Evolutionary conservation across 495 filamentous ascomycete species (phyloP).

Genomic region (Lasiosphaeriaceae sp.): DNA sequence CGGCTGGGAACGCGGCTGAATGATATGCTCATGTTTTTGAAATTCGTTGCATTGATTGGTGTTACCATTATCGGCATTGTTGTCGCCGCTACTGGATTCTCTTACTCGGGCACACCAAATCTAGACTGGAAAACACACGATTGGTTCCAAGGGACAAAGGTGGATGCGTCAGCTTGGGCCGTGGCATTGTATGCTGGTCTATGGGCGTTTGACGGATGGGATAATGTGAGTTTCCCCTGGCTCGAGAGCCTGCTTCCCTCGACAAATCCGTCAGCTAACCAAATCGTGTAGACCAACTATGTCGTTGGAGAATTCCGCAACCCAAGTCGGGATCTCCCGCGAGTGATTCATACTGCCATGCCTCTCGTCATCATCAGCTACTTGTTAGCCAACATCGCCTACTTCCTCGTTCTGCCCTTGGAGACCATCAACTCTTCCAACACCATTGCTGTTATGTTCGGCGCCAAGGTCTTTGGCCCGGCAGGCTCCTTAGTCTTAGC

Average conservation of each 20-base stretch:
- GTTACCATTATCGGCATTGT: conserved; percentile 87
- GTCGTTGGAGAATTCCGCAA: conserved; percentile 95
- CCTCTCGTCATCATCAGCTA: conserved; percentile 89
- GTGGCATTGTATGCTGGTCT: conserved; percentile 92
- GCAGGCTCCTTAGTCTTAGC: conserved; percentile 80
- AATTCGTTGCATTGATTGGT: conserved; percentile 83
- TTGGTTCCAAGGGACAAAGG: conserved; percentile 86
- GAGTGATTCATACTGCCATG: conserved; percentile 96
- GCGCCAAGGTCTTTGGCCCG: conserved; percentile 81
- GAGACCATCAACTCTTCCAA: conserved; percentile 75
- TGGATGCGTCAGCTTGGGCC: conserved; percentile 77
- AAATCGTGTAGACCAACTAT: conserved; percentile 78
- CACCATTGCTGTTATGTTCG: conserved; percentile 93
- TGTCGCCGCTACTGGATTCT: conserved; percentile 81
- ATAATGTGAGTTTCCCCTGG: conserved; percentile 66
- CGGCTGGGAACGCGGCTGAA: conserved; percentile 78
- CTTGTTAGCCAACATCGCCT: conserved; percentile 83
- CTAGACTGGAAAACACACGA: conserved; percentile 79
- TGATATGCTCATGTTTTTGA: conserved; percentile 93
- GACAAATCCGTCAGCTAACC: conserved; percentile 7
- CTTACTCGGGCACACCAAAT: conserved; percentile 69
- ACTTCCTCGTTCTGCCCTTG: conserved; percentile 91
- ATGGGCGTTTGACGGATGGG: conserved; percentile 99
- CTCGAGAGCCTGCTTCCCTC: not conserved
- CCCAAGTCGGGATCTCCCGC: conserved; percentile 82